Base-by-base conservation (phyloP, 2,329 filamentous ascomycete species). In the Aulographum hederae region DNA sequence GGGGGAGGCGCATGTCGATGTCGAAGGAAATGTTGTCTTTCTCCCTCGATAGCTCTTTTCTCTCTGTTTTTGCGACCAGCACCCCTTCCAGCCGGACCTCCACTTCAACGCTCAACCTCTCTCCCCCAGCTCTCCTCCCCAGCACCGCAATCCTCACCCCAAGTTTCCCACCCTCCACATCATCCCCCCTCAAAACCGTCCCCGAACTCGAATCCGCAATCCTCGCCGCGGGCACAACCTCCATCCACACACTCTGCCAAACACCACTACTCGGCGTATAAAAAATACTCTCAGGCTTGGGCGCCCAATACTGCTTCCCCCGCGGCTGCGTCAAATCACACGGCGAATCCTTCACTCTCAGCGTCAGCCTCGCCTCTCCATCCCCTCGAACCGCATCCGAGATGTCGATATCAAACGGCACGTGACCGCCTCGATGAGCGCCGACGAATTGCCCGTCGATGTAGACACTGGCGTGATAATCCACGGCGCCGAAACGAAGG, bases 251-350 rank as follows among this genome's bases (percentile, higher is more conserved):
- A 12, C 52, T 58, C 45, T 69, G 66, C 66, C 66, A 70, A 34
- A 69, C 67, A 16, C 66, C 66, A 18, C 62, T 63, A 6, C 63
- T 65, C 0, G 66, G 66, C 1, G 63, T 68, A 17, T 17, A 69
- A 42, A 69, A 70, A 41, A 69, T 69, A 32, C 61, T 66, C 45
- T 73, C 67, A 0, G 69, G 66, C 46, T 69, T 58, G 1, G 65
- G 63, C 3, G 58, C 61, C 69, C 69, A 73, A 43, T 72, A 73
- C 47, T 78, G 73, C 46, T 78, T 78, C 0, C 73, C 73, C 19
- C 73, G 58, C 1, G 69, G 73, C 46, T 78, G 73, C 0, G 65
- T 63, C 5, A 76, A 51, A 37, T 78, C 73, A 36, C 64, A 66
- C 0, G 72, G 67, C 1, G 72, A 76, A 46, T 78, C 73, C 25